Evolutionary conservation across 306 rosid genomes (phyloP).

Genomic region (Cucumis melo): DNA sequence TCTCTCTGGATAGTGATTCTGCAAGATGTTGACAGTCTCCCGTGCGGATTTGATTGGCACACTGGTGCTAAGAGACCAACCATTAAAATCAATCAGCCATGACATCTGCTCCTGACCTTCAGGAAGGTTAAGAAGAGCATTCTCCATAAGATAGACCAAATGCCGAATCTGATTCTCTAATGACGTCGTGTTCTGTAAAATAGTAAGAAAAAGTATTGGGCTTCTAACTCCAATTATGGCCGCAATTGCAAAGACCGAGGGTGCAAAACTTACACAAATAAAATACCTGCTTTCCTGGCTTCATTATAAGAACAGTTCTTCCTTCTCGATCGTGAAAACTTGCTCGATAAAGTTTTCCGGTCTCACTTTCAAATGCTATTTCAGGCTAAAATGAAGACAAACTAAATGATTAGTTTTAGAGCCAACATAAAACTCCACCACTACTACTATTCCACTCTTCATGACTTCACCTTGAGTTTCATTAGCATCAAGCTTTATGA

Average conservation of each 20-base stretch:
- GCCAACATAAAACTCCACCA: background rate
- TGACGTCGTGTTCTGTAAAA: slow-evolving; percentile 47
- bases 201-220: background rate
- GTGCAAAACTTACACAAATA: background rate
- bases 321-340: slow-evolving; percentile 63
- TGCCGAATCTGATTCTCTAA: slow-evolving; percentile 64
- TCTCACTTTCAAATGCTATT: slow-evolving; percentile 35
- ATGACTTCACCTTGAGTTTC: background rate
- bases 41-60: slow-evolving; percentile 33
- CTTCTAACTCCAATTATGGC: background rate
- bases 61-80: slow-evolving; percentile 28
- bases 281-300: slow-evolving; percentile 39
- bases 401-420: background rate
- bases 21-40: slow-evolving; percentile 31
- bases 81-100: slow-evolving; percentile 37
- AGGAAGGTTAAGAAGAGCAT: slow-evolving; percentile 42
- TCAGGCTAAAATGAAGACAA: slow-evolving; percentile 16
- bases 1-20: slow-evolving; percentile 40
- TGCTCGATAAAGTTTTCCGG: slow-evolving; percentile 71
- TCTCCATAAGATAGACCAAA: slow-evolving; percentile 70
- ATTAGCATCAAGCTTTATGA: background rate
- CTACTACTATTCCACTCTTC: background rate
- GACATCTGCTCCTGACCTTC: slow-evolving; percentile 76
- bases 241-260: background rate
- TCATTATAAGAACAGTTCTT: slow-evolving; percentile 27